Evolutionary conservation across 768 basidiomycete species (phyloP).

Genomic region (Aureoboletus auriporus): DNA sequence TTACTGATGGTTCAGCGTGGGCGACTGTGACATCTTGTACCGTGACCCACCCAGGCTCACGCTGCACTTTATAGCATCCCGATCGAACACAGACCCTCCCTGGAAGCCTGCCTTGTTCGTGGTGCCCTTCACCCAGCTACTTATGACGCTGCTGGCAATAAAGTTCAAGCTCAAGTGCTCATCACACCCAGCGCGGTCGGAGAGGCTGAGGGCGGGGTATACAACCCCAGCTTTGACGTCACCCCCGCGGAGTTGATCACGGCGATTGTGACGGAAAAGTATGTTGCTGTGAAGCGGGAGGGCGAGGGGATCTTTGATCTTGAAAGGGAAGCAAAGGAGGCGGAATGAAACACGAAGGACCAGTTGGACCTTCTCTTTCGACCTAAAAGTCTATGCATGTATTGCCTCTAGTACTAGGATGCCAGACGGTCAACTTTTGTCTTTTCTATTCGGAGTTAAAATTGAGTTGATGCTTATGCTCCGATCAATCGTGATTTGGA

Average conservation of each 20-base stretch:
- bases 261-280: slow-evolving; percentile 94
- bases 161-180: slow-evolving; percentile 74
- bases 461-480: too few species aligned
- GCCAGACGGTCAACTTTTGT: too few species aligned
- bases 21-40: slow-evolving; percentile 2
- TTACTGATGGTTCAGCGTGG: slow-evolving; percentile 62
- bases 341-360: not conserved
- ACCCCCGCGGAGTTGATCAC: slow-evolving; percentile 91
- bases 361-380: not conserved
- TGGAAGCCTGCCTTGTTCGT: slow-evolving; percentile 87
- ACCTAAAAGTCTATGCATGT: too few species aligned
- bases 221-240: slow-evolving; percentile 96
- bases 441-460: too few species aligned
- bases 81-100: slow-evolving; percentile 85
- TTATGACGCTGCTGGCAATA: slow-evolving; percentile 36
- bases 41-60: too few species aligned
- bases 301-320: slow-evolving; percentile 64
- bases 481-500: too few species aligned
- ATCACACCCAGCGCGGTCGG: slow-evolving; percentile 65
- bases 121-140: slow-evolving; percentile 66
- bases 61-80: slow-evolving; percentile 54
- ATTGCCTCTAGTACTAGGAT: too few species aligned
- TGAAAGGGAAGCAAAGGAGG: slow-evolving; percentile 28
- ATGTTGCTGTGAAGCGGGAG: slow-evolving; percentile 72
- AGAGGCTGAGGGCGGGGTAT: slow-evolving; percentile 38